Conservation (phyloP, 306 rosid species). For the Acacia confusa region DNA sequence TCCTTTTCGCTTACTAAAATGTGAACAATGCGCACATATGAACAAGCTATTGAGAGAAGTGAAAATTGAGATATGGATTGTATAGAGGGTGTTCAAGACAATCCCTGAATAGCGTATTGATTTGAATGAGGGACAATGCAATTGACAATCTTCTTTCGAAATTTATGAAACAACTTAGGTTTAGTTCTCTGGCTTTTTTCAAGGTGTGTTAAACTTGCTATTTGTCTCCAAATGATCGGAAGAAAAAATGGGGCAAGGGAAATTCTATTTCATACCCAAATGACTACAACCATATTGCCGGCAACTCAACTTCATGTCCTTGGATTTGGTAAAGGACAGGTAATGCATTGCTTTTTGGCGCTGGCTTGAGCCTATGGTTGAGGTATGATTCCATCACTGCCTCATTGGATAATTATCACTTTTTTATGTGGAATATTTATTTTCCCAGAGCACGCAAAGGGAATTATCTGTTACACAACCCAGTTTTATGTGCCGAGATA, state of each 20-base stretch:
- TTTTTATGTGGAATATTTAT: not conserved
- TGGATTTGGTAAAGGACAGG: not conserved
- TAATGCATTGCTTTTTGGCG: not conserved
- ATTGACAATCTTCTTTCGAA: not conserved
- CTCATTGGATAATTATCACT: not conserved
- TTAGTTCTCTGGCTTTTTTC: not conserved
- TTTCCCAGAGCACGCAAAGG: not conserved
- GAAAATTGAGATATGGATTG: not conserved
- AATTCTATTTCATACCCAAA: no score
- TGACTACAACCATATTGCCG: not conserved
- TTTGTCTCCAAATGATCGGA: not conserved
- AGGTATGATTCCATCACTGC: not conserved
- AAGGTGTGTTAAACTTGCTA: not conserved
- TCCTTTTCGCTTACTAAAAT: not conserved
- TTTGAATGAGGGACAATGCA: not conserved
- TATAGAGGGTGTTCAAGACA: not conserved
- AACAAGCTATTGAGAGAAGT: not conserved
- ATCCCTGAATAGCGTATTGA: not conserved
- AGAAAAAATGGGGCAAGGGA: not conserved
- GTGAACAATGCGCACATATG: not conserved
- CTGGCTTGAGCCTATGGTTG: not conserved
- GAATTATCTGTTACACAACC: not conserved
- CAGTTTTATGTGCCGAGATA: not conserved
- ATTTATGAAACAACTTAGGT: not conserved
- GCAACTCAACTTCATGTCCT: not conserved